Base-by-base conservation (phyloP, 441 rosid genomes). In the Bruguiera hainesii region DNA sequence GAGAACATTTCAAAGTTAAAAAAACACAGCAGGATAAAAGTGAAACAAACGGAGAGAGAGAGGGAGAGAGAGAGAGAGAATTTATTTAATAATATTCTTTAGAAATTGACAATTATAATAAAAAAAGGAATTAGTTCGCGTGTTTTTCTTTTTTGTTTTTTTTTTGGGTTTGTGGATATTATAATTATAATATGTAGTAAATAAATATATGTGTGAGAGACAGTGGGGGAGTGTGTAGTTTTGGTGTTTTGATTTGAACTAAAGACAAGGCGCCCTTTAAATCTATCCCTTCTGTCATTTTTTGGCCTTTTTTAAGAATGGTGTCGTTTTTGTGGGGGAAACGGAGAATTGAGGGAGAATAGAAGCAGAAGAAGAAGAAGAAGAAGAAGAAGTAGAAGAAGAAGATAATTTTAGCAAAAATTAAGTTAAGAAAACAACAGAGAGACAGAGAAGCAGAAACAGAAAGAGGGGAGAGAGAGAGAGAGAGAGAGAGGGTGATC, bases 251-350 rank as follows among this genome's bases (percentile, higher is more conserved):
- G 75, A 69, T 82, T 77, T 79, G 80, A 86, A 80, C 81, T 68
- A 82, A 73, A 78, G 88, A 79, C 87, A 79, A 65, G 75, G 71
- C 82, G 70, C 81, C 75, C 87, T 78, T 78, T 67, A 73, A 84
- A 78, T 76, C 74, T 72, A 79, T 79, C 82, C 80, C 65, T 71
- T 78, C 81, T 79, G 87, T 79, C 88, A 78, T 73, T 69, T 69
- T 69, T 59, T 6, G 9, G 48, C 25, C 1, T 67, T 64, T 52
- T 68, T 70, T 51, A 64, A 71, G 67, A 65, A 56, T 53, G 39
- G 69, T 68, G 75, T 69, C 65, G 64, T 73, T 79, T 75, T 58
- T 61, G 64, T 39, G 18, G 60, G 62, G 75, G 67, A 62, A 60
- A 57, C 56, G 28, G 28, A 21, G 57, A 15, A 21, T 3, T 23